Percentiles rank a stretch among this genome's conserved stretches.
Conservation (phyloP, 1,284 basidiomycete species). For the Ceratobasidium papillatum region DNA sequence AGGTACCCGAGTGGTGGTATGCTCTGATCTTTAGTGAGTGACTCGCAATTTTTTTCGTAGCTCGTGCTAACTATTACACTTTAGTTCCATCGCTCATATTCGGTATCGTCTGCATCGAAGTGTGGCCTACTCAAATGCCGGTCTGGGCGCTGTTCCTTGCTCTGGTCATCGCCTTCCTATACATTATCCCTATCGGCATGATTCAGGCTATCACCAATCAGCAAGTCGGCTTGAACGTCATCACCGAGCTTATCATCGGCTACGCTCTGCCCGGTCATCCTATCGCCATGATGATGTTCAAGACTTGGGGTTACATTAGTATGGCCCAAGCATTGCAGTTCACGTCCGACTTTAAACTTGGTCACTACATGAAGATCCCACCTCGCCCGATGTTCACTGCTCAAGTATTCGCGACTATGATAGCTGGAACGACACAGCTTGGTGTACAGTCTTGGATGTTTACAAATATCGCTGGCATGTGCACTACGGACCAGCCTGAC, state of each 20-base stretch:
- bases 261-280: constrained; percentile 63
- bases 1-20: constrained; percentile 78
- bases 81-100: constrained; percentile 51
- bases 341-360: constrained; percentile 58
- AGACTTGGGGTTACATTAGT: constrained; percentile 63
- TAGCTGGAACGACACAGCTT: constrained; percentile 56
- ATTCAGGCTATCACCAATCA: constrained; percentile 53
- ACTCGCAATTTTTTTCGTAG: background rate
- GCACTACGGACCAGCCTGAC: constrained; percentile 45
- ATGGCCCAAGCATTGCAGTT: constrained; percentile 66
- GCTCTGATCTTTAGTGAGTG: constrained; percentile 51
- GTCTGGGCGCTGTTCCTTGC: constrained; percentile 61
- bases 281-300: constrained; percentile 71
- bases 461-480: constrained; percentile 51
- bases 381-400: constrained; percentile 58
- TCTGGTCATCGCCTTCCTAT: constrained; percentile 51
- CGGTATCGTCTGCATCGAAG: constrained; percentile 72
- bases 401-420: constrained; percentile 57
- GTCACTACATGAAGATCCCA: constrained; percentile 63
- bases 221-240: constrained; percentile 53
- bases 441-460: constrained; percentile 61
- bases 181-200: constrained; percentile 54
- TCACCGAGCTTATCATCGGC: constrained; percentile 63
- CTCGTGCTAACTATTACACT: constrained; percentile 21
- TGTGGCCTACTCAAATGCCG: constrained; percentile 71